These are phyloP conservation scores for Ascodesmis nigricans DNA, from an alignment of 495 filamentous ascomycete genomes.

Conservation along the genomic window DNA sequence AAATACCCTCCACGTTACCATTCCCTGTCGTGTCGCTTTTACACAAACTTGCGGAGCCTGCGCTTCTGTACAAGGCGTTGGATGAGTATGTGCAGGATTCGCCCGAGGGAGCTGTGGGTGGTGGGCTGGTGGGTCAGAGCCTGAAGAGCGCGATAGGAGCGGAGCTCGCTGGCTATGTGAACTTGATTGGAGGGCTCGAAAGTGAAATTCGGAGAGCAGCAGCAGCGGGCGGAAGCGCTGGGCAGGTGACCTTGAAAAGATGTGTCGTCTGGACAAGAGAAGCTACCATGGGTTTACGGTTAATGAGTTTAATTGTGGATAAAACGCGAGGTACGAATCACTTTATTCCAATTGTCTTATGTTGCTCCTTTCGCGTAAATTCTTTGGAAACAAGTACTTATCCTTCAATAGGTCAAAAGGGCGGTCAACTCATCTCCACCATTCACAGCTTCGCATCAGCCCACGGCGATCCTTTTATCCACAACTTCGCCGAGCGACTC, in stretches of 20 bases:
- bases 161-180: constrained; percentile 75
- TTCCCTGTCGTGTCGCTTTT: constrained; percentile 70
- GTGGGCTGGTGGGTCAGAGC: constrained; percentile 67
- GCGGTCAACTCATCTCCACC: constrained; percentile 79
- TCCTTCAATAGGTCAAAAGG: constrained; percentile 39
- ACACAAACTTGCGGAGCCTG: constrained; percentile 79
- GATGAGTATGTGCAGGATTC: constrained; percentile 54
- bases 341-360: neutral
- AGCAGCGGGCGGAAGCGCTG: constrained; percentile 49
- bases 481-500: constrained; percentile 80
- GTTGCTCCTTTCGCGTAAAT: too few species aligned
- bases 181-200: constrained; percentile 81
- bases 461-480: constrained; percentile 87
- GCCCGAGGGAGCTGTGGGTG: constrained; percentile 33
- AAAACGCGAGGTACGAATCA: constrained; percentile 45
- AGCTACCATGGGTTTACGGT: constrained; percentile 81
- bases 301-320: constrained; percentile 88
- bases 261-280: constrained; percentile 96
- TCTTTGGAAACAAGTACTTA: constrained; percentile 19
- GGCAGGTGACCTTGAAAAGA: constrained; percentile 83
- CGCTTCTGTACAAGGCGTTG: constrained; percentile 63
- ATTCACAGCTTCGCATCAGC: constrained; percentile 85
- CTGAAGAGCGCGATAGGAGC: constrained; percentile 68
- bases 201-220: constrained; percentile 56
- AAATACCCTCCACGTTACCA: constrained; percentile 52